A percentile compares a stretch with the other conserved stretches of the same genome.
phyloP scores from a whole-genome alignment of 2,329 filamentous ascomycete genomes.

The Sphaerulina vaccinii region DNA sequence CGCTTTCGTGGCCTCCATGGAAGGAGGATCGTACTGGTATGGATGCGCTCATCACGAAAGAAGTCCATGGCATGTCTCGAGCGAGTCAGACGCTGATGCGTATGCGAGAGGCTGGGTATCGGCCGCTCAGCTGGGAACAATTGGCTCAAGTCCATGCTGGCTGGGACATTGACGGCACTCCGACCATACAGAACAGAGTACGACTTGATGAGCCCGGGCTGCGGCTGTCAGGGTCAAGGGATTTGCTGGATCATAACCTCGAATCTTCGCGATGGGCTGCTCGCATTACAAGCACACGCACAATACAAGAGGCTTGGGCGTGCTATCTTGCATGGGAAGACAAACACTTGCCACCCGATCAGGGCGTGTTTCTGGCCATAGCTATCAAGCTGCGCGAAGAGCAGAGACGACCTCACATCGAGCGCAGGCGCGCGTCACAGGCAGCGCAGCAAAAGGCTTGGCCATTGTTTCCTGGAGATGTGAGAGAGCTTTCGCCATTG shows the following conservation, averaged over 20 bases:
- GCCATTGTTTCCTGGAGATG: constrained; percentile 59
- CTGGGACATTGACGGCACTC: constrained; percentile 63
- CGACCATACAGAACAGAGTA: constrained; percentile 60
- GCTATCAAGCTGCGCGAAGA: constrained; percentile 53
- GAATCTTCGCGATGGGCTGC: constrained; percentile 50
- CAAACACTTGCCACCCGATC: constrained; percentile 38
- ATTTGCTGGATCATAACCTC: neutral
- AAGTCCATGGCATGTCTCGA: constrained; percentile 57
- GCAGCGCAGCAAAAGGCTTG: constrained; percentile 16
- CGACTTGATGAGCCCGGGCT: constrained; percentile 32
- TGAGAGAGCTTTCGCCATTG: constrained; percentile 54
- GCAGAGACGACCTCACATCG: constrained; percentile 6
- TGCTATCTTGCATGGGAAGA: constrained; percentile 59
- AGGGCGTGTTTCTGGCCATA: constrained; percentile 56
- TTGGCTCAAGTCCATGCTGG: constrained; percentile 56
- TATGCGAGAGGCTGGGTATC: constrained; percentile 62
- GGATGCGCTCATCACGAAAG: constrained; percentile 56
- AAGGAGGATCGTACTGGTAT: constrained; percentile 61
- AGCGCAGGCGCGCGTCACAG: neutral
- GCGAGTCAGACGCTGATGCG: constrained; percentile 55
- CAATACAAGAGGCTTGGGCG: constrained; percentile 63
- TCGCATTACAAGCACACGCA: constrained; percentile 59
- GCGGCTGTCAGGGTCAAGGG: constrained; percentile 19
- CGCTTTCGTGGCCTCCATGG: constrained; percentile 64
- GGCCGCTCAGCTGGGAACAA: constrained; percentile 51